Evolutionary conservation across 768 basidiomycete species (phyloP).

Genomic region (Hypholoma fasciculare): DNA sequence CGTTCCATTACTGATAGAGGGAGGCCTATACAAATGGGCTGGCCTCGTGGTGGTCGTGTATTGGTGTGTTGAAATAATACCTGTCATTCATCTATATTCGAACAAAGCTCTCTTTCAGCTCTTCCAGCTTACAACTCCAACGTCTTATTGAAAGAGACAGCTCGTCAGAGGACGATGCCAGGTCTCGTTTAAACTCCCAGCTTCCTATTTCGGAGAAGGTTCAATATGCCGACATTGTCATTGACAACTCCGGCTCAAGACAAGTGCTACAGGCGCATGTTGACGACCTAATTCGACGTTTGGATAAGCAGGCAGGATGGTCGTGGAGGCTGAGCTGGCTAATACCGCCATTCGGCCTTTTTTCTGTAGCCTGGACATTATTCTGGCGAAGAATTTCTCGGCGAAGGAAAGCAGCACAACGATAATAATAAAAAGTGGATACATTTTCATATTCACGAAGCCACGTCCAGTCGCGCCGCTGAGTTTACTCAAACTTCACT

Average conservation of each 20-base stretch:
- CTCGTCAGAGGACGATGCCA: conserved; percentile 66
- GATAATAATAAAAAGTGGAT: background rate
- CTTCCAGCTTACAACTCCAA: conserved; percentile 79
- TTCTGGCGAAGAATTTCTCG: conserved; percentile 20
- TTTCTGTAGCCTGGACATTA: conserved; percentile 39
- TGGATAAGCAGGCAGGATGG: conserved; percentile 53
- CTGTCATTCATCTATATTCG: background rate
- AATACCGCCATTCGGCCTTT: conserved; percentile 51
- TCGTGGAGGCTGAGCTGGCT: conserved; percentile 63
- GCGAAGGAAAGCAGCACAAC: background rate
- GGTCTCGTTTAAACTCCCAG: conserved; percentile 76
- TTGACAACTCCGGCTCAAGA: conserved; percentile 85
- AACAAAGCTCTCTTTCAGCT: conserved; percentile 44
- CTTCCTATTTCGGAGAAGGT: conserved; percentile 79
- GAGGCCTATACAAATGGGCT: conserved; percentile 80
- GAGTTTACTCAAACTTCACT: background rate
- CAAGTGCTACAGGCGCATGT: conserved; percentile 64
- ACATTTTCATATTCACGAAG: background rate
- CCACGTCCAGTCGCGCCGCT: no score
- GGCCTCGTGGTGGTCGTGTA: conserved; percentile 88
- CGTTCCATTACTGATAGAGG: conserved; percentile 90
- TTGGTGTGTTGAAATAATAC: conserved; percentile 55
- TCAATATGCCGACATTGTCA: conserved; percentile 77
- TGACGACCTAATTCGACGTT: conserved; percentile 41
- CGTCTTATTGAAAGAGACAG: conserved; percentile 79